Evolutionary conservation across 257 asterid genomes (phyloP), one percentile per base, ranked within the genome.

Genomic region (Avicennia marina): DNA sequence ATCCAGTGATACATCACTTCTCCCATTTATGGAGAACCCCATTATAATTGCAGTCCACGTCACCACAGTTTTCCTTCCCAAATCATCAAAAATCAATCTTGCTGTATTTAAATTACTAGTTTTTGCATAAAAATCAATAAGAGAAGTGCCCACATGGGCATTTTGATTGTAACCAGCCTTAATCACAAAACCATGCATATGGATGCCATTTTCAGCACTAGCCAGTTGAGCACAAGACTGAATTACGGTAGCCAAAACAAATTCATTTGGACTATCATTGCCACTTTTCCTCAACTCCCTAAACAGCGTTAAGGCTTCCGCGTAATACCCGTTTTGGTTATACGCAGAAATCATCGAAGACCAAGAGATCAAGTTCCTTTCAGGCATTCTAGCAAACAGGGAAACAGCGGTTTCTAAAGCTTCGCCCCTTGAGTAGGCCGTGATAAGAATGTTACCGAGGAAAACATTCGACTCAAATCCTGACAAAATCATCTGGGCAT

Each of bases 71-170:
- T 65, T 80, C 72, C 63, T 58, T 27, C 27, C 65, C 26, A 80
- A 55, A 63, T 21, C 63, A 59, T 73, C 67, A 55, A 76, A 80
- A 64, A 68, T 58, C 49, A 38, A 36, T 31, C 60, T 61, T 32
- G 79, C 76, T 43, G 74, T 38, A 4, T 33, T 61, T 10, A 80
- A 17, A n/a, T 61, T 66, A 27, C 74, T 36, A 26, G 21, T 32
- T 50, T 72, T 80, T 16, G 70, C 61, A 66, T 80, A 80, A 49
- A 80, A 80, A 44, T 73, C 81, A 46, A 73, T 47, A 31, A 80
- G 78, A 27, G 63, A 65, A 25, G 80, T 60, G 13, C 77, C 81
- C 60, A 80, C 75, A 48, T 73, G 69, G 15, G 67, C 67, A 62
- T 73, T 60, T 33, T 73, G 76, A 25, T 46, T 51, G 39, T 55